phyloP scores from a whole-genome alignment of 1,139 yeast species.

The Saccharomycopsis hybrid region DNA sequence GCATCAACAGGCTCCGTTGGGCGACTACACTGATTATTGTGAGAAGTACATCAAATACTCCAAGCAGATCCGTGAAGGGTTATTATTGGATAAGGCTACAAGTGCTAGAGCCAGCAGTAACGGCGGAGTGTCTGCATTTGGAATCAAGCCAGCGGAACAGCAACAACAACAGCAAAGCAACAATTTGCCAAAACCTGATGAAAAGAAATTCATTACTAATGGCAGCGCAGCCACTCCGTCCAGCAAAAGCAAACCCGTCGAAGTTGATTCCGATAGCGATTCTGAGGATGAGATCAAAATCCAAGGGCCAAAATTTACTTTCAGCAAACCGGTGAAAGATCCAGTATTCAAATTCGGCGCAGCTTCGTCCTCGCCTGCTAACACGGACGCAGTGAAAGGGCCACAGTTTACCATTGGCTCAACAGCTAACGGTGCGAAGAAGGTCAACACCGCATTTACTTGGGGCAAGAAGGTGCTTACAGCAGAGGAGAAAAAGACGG shows the following conservation, averaged over 20 bases:
- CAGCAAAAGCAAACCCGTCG: not conserved
- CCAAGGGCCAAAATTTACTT: slow-evolving; percentile 29
- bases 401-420: slow-evolving; percentile 14
- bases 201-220: no score
- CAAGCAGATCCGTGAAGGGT: slow-evolving; percentile 30
- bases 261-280: slow-evolving; percentile 29
- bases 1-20: slow-evolving; percentile 41
- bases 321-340: slow-evolving; percentile 29
- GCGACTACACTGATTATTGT: slow-evolving; percentile 51
- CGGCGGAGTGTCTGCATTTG: not conserved
- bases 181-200: no score
- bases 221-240: not conserved
- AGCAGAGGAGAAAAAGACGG: not conserved
- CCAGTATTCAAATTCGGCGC: slow-evolving; percentile 55
- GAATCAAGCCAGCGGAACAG: not conserved
- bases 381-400: slow-evolving; percentile 25
- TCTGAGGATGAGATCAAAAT: slow-evolving; percentile 39
- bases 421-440: slow-evolving; percentile 6
- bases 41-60: slow-evolving; percentile 56
- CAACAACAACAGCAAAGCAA: no score
- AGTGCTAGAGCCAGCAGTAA: slow-evolving; percentile 6
- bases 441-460: slow-evolving; percentile 22
- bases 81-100: slow-evolving; percentile 13
- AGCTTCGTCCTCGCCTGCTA: not conserved
- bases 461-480: slow-evolving; percentile 21